phyloP scores from a whole-genome alignment of 768 basidiomycete species.

The Tylopilus cervinicoccineus region DNA sequence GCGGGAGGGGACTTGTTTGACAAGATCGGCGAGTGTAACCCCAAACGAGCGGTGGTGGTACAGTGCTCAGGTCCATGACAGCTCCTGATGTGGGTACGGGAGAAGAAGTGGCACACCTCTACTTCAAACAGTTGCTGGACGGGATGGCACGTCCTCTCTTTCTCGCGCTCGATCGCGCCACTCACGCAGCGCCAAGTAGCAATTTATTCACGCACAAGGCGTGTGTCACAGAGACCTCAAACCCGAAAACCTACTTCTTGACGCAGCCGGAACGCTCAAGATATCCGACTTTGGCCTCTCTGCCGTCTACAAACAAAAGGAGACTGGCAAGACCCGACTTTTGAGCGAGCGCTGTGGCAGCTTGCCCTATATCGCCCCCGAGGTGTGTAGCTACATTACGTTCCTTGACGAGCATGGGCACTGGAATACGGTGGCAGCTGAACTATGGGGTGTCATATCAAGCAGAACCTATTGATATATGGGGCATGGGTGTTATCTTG shows the following conservation, averaged over 20 bases:
- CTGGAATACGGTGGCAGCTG: conserved; percentile 42
- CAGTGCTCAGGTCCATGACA: conserved; percentile 28
- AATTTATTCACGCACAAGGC: conserved; percentile 83
- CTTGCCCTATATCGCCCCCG: conserved; percentile 91
- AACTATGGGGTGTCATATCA: conserved; percentile 64
- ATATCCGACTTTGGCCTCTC: conserved; percentile 95
- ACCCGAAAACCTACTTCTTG: conserved; percentile 91
- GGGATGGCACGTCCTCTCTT: conserved; percentile 61
- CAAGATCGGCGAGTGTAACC: conserved; percentile 77
- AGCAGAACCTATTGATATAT: conserved; percentile 93
- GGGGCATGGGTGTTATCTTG: conserved; percentile 94
- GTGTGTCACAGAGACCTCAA: conserved; percentile 97
- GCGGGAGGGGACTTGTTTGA: conserved; percentile 96
- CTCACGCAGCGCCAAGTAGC: conserved; percentile 36
- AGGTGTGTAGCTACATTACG: conserved; percentile 46
- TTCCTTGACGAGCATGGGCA: not conserved
- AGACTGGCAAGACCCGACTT: conserved; percentile 67
- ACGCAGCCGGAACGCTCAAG: conserved; percentile 80
- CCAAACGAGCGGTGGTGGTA: not conserved
- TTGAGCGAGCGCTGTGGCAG: conserved; percentile 87
- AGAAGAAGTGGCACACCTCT: conserved; percentile 85
- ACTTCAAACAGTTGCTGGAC: conserved; percentile 79
- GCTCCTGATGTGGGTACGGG: conserved; percentile 87
- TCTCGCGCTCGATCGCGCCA: not conserved
- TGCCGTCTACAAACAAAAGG: conserved; percentile 83